phyloP scores from a whole-genome alignment of 257 asterid genomes.

The Vinca minor region DNA sequence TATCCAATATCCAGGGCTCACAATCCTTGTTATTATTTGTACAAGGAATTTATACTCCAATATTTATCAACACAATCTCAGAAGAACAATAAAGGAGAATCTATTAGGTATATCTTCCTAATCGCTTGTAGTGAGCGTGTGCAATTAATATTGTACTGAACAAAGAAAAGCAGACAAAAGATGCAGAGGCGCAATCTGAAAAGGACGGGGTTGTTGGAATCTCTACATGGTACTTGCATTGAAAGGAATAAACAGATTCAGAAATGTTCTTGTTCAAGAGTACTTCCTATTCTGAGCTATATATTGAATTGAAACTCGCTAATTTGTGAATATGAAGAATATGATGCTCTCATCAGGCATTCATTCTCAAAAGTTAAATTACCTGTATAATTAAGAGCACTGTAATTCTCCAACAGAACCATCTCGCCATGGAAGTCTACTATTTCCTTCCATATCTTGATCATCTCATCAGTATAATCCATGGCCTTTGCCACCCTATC shows the following conservation, averaged over 20 bases:
- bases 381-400: slow-evolving; percentile 95
- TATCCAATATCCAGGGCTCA: background rate
- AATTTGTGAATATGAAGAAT: too few relatives aligned
- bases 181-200: too few relatives aligned
- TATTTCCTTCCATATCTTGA: slow-evolving; percentile 63
- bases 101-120: background rate
- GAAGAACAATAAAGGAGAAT: background rate
- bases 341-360: background rate
- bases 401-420: slow-evolving; percentile 90
- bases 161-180: too few relatives aligned
- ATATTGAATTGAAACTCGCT: too few relatives aligned
- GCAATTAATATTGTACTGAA: too few relatives aligned
- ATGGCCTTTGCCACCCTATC: slow-evolving; percentile 63
- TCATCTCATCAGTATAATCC: slow-evolving; percentile 53
- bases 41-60: too few relatives aligned
- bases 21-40: background rate
- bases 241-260: too few relatives aligned
- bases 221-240: too few relatives aligned
- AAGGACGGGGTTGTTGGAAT: too few relatives aligned
- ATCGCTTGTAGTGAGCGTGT: too few relatives aligned
- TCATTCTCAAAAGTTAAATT: slow-evolving; percentile 1
- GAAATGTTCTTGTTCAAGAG: too few relatives aligned
- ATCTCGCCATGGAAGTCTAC: slow-evolving; percentile 93
- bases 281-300: too few relatives aligned
- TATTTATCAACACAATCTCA: background rate